phyloP scores from a whole-genome alignment of 1,139 yeast genomes.

The Blastobotrys aristatus region DNA sequence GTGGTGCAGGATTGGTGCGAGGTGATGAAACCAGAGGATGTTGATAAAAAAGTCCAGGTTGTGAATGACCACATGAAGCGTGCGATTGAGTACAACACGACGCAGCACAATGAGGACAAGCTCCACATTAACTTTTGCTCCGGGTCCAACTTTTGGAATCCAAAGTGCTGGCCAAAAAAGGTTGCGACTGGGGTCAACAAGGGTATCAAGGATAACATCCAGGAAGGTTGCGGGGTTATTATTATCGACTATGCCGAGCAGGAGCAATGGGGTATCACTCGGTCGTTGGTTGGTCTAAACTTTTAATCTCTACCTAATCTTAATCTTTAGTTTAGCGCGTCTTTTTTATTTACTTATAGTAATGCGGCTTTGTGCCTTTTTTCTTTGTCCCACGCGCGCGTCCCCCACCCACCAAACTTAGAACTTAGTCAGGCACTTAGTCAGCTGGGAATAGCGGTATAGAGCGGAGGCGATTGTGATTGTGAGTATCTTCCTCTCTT shows the following conservation, averaged over 20 bases:
- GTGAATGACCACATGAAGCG: constrained; percentile 53
- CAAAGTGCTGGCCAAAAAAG: constrained; percentile 68
- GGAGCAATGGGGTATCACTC: constrained; percentile 55
- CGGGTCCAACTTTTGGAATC: constrained; percentile 68
- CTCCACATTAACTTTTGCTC: constrained; percentile 69
- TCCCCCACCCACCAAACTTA: no score
- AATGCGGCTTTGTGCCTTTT: neutral
- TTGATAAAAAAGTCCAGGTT: constrained; percentile 53
- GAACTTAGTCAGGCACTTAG: no score
- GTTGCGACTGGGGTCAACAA: constrained; percentile 50
- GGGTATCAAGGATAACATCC: constrained; percentile 47
- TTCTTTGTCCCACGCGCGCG: no score
- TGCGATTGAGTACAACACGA: constrained; percentile 49
- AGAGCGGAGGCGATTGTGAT: no score
- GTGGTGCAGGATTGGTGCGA: constrained; percentile 77
- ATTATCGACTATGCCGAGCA: constrained; percentile 66
- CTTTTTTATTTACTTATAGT: neutral
- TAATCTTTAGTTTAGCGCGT: neutral
- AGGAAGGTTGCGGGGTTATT: constrained; percentile 51
- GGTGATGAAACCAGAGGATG: constrained; percentile 48
- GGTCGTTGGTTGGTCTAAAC: constrained; percentile 51
- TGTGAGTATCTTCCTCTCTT: no score
- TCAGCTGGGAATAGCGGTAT: no score
- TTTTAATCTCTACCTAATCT: constrained; percentile 28
- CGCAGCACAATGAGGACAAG: constrained; percentile 37